phyloP scores from a whole-genome alignment of 495 filamentous ascomycete genomes.

The Hypoxylon crocopeplum region DNA sequence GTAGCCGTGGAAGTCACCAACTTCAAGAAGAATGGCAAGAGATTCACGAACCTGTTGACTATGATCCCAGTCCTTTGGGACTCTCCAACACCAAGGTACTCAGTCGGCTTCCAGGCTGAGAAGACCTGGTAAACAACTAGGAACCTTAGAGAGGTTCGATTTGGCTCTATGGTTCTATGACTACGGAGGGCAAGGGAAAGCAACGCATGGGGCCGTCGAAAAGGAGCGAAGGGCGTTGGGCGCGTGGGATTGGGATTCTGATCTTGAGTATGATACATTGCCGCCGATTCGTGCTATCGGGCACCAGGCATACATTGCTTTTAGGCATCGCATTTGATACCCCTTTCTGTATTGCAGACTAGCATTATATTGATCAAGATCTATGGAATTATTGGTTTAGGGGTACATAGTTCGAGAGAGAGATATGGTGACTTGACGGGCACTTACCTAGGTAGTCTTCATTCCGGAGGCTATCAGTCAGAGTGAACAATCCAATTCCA shows the following conservation, averaged over 20 bases:
- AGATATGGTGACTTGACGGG: no score
- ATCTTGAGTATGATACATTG: slow-evolving; percentile 24
- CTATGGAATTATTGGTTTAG: no score
- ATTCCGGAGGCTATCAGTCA: no score
- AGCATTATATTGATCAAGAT: slow-evolving; percentile 1
- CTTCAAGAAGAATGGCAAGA: slow-evolving; percentile 55
- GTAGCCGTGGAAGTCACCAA: slow-evolving; percentile 54
- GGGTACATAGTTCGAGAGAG: background rate
- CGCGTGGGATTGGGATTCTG: background rate
- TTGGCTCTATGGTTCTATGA: background rate
- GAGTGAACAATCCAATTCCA: no score
- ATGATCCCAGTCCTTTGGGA: slow-evolving; percentile 55
- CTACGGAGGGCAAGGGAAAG: background rate
- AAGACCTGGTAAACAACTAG: slow-evolving; percentile 19
- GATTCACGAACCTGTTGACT: slow-evolving; percentile 54
- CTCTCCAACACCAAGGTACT: slow-evolving; percentile 36
- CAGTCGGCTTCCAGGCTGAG: slow-evolving; percentile 55
- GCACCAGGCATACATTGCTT: slow-evolving; percentile 30
- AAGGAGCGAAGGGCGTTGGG: slow-evolving; percentile 3
- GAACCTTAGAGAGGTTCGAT: background rate
- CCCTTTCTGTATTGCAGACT: slow-evolving; percentile 21
- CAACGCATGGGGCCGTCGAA: background rate
- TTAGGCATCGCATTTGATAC: slow-evolving; percentile 41
- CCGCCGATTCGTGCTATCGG: slow-evolving; percentile 20
- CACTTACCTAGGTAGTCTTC: no score